Evolutionary conservation across 2,329 filamentous ascomycete species (phyloP), one percentile per base, ranked within the genome.

Genomic region (Aspergillus ibericus): DNA sequence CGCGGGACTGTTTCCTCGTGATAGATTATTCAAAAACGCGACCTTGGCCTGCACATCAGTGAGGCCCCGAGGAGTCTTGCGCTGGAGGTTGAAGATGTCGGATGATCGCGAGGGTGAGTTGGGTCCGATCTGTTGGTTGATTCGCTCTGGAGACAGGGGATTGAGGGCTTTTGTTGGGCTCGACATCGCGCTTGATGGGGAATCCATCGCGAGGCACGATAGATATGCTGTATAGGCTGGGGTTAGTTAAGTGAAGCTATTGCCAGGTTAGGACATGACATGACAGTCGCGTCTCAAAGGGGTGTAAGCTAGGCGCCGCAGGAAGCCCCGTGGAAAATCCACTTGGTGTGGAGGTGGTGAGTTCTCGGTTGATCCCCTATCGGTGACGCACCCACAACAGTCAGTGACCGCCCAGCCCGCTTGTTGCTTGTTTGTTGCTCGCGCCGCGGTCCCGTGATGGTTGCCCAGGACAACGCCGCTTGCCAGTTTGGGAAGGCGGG

Each of bases 11-110:
- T 68, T 67, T 55, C 65, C 64, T 56, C 70, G 68, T 20, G 74
- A 76, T n/a, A 81, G 68, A 38, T 70, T 73, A 64, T 81, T 82
- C 51, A 82, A 67, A 57, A 78, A 80, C 5, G 79, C 80, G 53
- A 82, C 78, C 66, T 79, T 81, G 32, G 77, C 68, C 60, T 81
- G 78, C 1, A 82, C 79, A 61, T 80, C 80, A 1, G 77, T 78
- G 10, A 71, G 63, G 1, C 70, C 71, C 40, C 71, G 71, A 3
- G 69, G 65, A 25, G 69, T 72, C 55, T 75, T 78, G 46, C 72
- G 72, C 22, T 77, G 74, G 1, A 73, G 63, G 6, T 68, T 70
- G 8, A 73, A 61, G 1, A 75, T 62, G 16, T 79, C 74, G 2
- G 72, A 63, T 2, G 72, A 68, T 29, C 75, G 55, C 5, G 76